Evolutionary conservation across 1,284 basidiomycete genomes (phyloP), one percentile per base, ranked within the genome.

Genomic region (Apiotrichum domesticum): DNA sequence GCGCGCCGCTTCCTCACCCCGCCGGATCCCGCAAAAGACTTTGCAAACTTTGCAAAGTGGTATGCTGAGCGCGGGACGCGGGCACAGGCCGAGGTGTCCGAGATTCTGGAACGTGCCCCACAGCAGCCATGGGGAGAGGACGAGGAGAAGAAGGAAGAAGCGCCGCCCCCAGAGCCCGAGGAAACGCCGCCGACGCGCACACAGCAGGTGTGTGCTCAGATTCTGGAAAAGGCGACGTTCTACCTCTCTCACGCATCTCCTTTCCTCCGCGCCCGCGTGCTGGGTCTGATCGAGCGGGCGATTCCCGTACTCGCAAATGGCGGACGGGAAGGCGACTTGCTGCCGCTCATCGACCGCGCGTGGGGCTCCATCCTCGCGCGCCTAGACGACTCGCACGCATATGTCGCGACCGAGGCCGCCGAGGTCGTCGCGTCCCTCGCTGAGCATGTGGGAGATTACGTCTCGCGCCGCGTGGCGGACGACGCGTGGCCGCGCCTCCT

Each of bases 361-460:
- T 97, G 93, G 93, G 88, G 89, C 14, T 87, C 87, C 72, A 84
- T 97, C 63, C 77, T 96, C 51, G 90, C 90, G 65, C 82, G 93
- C 6, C 79, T 96, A 9, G 72, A 77, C 21, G 88, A 94, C 68
- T 51, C 79, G 0, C 84, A 90, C 68, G 79, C 84, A 1, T 91
- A 84, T 66, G 90, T 96, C 37, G 83, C 90, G 52, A 82, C 82
- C 57, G 86, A 86, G 42, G 85, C 89, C 0, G 85, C 86, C 1
- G 77, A 74, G 2, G 78, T 94, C 37, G 77, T 95, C 14, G 87
- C 88, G 59, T 75, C 82, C 0, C 78, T 97, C 33, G 81, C 84
- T 0, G 75, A 67, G 39, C 79, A 87, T 63, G 83, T 85, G 21
- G 91, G 91, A 11, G 83, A 83, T 52, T 94, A 90, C 76, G 90